These are phyloP conservation scores for Uronychia binucleata DNA, from an alignment of 73 alveolate genomes.

Conservation along the genomic window DNA sequence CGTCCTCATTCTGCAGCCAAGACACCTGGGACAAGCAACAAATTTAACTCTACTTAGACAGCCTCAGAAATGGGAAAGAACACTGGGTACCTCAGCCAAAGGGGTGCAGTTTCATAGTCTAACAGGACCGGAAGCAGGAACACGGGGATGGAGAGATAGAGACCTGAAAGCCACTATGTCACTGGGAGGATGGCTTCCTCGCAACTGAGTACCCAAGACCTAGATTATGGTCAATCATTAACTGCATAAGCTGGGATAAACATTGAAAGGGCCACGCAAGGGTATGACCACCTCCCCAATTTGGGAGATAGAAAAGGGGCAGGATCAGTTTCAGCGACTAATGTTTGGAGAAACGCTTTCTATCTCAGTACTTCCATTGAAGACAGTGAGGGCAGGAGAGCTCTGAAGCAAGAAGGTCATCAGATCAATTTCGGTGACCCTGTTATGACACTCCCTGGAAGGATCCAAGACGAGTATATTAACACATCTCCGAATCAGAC, in stretches of 20 bases:
- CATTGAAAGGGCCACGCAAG: neutral
- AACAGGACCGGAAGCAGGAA: neutral
- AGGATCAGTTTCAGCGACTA: conserved; percentile 6
- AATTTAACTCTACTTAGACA: neutral
- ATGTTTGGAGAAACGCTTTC: conserved; percentile 58
- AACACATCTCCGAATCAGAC: neutral
- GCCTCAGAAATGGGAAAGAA: neutral
- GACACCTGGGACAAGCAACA: neutral
- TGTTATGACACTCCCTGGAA: neutral
- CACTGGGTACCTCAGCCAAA: neutral
- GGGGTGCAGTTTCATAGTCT: neutral
- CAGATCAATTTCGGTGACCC: neutral
- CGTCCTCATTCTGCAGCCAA: neutral
- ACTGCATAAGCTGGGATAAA: no score
- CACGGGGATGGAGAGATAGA: neutral
- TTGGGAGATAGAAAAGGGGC: neutral
- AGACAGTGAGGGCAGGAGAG: conserved; percentile 30
- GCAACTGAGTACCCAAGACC: no score
- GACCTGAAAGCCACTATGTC: neutral
- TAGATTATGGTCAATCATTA: no score
- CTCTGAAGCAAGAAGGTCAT: neutral
- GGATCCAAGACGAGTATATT: neutral
- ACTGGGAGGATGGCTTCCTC: no score
- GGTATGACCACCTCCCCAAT: neutral
- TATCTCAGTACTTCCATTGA: conserved; percentile 55